These are phyloP conservation scores for Recurvomyces mirabilis DNA, from an alignment of 495 filamentous ascomycete genomes.

Conservation along the genomic window DNA sequence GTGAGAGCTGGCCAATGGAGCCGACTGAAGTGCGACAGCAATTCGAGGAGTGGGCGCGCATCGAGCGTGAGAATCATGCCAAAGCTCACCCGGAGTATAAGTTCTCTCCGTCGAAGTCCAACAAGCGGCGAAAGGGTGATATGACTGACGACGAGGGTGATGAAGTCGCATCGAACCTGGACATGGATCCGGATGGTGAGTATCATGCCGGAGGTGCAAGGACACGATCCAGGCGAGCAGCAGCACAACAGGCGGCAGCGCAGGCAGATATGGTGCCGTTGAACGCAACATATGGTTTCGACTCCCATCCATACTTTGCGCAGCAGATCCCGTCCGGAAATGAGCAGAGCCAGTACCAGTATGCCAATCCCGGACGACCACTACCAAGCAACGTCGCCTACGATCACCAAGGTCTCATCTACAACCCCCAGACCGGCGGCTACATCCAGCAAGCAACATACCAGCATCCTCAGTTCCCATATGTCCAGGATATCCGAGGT, in stretches of 20 bases:
- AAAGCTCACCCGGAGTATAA: conserved; percentile 87
- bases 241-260: conserved; percentile 1
- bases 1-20: conserved; percentile 78
- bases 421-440: conserved; percentile 12
- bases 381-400: conserved; percentile 16
- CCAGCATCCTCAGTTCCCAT: conserved; percentile 13
- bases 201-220: conserved; percentile 9
- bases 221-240: conserved; percentile 6
- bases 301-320: conserved; percentile 17
- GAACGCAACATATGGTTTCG: conserved; percentile 11
- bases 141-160: conserved; percentile 23
- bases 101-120: conserved; percentile 74
- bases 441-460: conserved; percentile 8
- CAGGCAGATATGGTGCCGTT: conserved; percentile 2
- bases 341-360: conserved; percentile 14
- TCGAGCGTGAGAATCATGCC: conserved; percentile 79
- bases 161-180: conserved; percentile 6
- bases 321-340: conserved; percentile 7
- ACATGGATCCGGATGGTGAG: conserved; percentile 19
- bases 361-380: conserved; percentile 7
- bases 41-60: conserved; percentile 68
- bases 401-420: conserved; percentile 2
- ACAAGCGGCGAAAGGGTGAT: conserved; percentile 39
- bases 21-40: conserved; percentile 56
- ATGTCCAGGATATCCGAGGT: conserved; percentile 14